Evolutionary conservation across 306 rosid genomes (phyloP).

Genomic region (Hylodesmum podocarpum): DNA sequence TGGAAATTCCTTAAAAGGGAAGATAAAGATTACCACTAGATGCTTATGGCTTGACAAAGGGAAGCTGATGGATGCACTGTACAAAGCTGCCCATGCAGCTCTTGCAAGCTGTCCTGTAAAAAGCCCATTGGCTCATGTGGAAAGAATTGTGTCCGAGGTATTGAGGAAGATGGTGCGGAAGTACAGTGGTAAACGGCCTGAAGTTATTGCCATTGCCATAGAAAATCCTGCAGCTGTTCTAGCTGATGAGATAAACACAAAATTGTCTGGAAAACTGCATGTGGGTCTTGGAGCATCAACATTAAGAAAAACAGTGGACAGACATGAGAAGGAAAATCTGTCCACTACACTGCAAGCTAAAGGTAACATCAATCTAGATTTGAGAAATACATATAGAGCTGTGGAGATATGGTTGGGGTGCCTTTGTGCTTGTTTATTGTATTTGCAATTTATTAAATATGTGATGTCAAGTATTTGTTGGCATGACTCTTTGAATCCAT

Average conservation of each 20-base stretch:
- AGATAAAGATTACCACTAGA: background rate
- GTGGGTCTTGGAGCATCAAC: background rate
- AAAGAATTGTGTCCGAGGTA: background rate
- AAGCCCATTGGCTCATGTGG: background rate
- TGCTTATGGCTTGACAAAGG: conserved; percentile 15
- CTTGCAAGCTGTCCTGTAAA: conserved; percentile 3
- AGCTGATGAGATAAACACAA: background rate
- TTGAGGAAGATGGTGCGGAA: conserved; percentile 14
- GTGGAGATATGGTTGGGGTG: background rate
- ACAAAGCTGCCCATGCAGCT: background rate
- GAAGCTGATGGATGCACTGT: conserved; percentile 7
- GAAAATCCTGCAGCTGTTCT: background rate
- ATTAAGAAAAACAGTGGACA: background rate
- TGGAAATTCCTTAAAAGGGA: background rate
- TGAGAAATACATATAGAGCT: background rate
- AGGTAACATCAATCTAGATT: background rate
- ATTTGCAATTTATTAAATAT: background rate
- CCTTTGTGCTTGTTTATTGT: background rate
- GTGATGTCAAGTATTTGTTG: background rate
- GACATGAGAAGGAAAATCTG: background rate
- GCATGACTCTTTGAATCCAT: background rate
- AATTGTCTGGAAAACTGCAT: background rate
- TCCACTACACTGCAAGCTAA: background rate
- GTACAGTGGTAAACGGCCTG: conserved; percentile 1
- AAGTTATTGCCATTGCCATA: conserved; percentile 7